Base-by-base conservation (phyloP, 345 rosid genomes). In the Angophora floribunda region DNA sequence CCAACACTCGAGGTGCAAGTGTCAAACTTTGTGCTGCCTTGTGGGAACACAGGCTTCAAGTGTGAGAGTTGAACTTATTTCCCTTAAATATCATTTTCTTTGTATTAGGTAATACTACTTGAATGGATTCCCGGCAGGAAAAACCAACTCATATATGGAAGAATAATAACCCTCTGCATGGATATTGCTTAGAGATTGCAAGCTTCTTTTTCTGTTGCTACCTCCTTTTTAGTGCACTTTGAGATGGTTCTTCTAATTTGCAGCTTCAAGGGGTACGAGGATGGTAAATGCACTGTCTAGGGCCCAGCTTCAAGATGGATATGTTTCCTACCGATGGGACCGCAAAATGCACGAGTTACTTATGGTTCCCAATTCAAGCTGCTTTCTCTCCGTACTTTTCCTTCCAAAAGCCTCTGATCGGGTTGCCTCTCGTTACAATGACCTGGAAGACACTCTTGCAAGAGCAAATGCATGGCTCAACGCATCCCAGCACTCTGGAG, bases 381-480 rank as follows among this genome's bases (percentile, higher is more conserved):
- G 91, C 87, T 98, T 97, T 89, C 97, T 98, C 84, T 97, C 99
- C 52, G 85, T 98, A 86, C 96, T 98, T 84, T 91, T 98, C 91
- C 97, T 98, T 87, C 99, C 99, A 52, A 96, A 97, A 93, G 97
- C 94, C 67, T 94, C 97, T 3, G 99, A 96, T 90, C 91, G 89
- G 52, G 91, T 92, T 41, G 95, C 96, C 65, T 96, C 99, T 22
- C 93, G 96, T 49, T 98, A 97, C 92, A 97, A 96, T 30, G 99
- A 97, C 89, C 90, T 96, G 92, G 99, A 97, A 89, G 99, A 98
- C 91, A 98, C 99, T n/a, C 96, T 98, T 80, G 96, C 99, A 57
- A 93, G 99, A 63, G 99, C 99, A 21, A 94, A 97, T 88, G 93
- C 96, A 13, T 98, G 99, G 99, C 93, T 98, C 45, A 92, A 92